phyloP scores from a whole-genome alignment of 768 basidiomycete species.

The Mrakia frigida region DNA sequence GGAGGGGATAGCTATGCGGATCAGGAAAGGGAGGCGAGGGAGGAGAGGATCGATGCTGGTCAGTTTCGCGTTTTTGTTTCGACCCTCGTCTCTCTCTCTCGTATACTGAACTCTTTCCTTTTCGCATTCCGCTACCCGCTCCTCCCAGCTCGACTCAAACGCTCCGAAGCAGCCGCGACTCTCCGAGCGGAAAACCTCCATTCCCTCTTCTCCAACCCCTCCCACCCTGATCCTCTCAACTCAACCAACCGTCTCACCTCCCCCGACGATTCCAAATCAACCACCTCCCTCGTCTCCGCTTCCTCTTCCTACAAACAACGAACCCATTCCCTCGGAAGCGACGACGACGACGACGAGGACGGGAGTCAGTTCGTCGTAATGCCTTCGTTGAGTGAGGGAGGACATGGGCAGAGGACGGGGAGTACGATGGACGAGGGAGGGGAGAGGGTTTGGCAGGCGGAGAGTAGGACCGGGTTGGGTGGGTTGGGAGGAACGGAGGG shows the following conservation, averaged over 20 bases:
- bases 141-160: conserved; percentile 1
- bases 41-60: conserved; percentile 28
- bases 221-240: not conserved
- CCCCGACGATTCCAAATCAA: not conserved
- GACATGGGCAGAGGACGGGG: not conserved
- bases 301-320: not conserved
- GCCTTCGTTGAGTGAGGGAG: not conserved
- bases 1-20: not conserved
- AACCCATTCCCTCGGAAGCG: not conserved
- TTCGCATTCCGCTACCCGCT: not conserved
- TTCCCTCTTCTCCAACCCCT: conserved; percentile 16
- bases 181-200: conserved; percentile 3
- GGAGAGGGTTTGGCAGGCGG: conserved; percentile 16
- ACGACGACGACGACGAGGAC: conserved; percentile 11
- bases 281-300: not conserved
- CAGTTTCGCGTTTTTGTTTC: not conserved
- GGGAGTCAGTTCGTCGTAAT: conserved; percentile 13
- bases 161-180: conserved; percentile 1
- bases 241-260: not conserved
- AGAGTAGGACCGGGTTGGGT: not conserved
- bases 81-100: not conserved
- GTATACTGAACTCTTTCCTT: not conserved
- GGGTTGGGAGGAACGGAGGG: not conserved
- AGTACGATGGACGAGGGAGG: conserved; percentile 19
- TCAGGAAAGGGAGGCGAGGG: conserved; percentile 17